A percentile compares a stretch with the other conserved stretches of the same genome.
These are phyloP conservation scores for Hemisphaericaspora lyxosophila DNA, from an alignment of 1,139 yeast species.

Conservation along the genomic window DNA sequence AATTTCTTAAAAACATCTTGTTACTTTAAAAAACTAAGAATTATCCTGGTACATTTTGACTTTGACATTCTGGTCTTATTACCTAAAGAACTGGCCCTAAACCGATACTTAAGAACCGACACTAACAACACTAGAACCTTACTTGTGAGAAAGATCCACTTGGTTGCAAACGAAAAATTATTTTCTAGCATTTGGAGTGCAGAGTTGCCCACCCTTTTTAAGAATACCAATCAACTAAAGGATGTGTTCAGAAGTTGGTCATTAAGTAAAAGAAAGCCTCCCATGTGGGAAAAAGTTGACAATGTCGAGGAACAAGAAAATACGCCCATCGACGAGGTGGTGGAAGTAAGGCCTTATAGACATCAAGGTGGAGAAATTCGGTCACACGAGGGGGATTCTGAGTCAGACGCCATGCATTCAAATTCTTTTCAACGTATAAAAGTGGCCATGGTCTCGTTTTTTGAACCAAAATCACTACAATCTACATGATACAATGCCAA, in stretches of 20 bases:
- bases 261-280: not conserved
- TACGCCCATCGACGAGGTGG: not conserved
- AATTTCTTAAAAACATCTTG: constrained; percentile 12
- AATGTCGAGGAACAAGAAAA: not conserved
- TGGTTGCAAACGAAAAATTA: constrained; percentile 7
- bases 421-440: constrained; percentile 1
- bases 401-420: not conserved
- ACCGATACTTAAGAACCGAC: not conserved
- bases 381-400: not conserved
- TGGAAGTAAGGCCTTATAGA: too few species aligned
- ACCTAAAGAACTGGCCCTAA: not conserved
- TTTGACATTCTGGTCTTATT: not conserved
- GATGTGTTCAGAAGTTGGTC: constrained; percentile 4
- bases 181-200: constrained; percentile 5
- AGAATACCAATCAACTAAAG: not conserved
- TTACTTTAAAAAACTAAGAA: constrained; percentile 15
- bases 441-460: not conserved
- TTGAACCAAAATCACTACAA: not conserved
- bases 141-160: constrained; percentile 4
- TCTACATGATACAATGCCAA: too few species aligned
- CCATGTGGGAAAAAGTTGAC: not conserved
- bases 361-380: too few species aligned
- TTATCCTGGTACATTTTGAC: not conserved
- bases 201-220: constrained; percentile 3
- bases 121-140: not conserved